These are phyloP conservation scores for Triglochin maritima DNA, from an alignment of 106 monocot species.

Conservation along the genomic window DNA sequence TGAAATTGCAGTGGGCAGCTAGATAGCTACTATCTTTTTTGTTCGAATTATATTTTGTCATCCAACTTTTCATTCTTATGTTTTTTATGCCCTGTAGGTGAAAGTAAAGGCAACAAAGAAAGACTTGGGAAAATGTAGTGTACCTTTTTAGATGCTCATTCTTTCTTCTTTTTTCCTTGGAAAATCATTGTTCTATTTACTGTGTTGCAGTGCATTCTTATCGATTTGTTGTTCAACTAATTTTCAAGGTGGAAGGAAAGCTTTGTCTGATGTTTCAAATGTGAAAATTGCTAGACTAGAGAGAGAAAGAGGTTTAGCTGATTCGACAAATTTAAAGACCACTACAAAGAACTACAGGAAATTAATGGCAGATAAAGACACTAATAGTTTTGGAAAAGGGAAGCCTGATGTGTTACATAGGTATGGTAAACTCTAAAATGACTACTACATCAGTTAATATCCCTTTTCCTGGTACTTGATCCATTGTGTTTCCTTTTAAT, in stretches of 20 bases:
- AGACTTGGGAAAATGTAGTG: not conserved
- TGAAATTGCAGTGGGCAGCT: no score
- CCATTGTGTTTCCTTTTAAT: not conserved
- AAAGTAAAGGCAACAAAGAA: not conserved
- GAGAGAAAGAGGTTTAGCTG: not conserved
- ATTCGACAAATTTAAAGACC: no score
- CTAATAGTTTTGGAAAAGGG: not conserved
- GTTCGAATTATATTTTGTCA: no score
- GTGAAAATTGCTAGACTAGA: not conserved
- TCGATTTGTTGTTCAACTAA: not conserved
- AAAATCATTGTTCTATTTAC: not conserved
- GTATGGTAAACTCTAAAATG: not conserved
- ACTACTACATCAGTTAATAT: not conserved
- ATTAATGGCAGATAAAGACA: no score
- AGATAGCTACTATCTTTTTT: no score
- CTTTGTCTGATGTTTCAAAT: constrained; percentile 7
- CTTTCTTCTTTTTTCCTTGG: not conserved
- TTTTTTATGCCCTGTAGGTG: not conserved
- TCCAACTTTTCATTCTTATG: no score
- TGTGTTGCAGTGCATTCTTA: not conserved
- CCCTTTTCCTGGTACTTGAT: not conserved
- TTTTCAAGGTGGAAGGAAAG: constrained; percentile 1
- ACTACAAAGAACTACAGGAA: no score
- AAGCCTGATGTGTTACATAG: not conserved
- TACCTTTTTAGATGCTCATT: not conserved